Conservation (phyloP, 768 basidiomycete species). For the Lyophyllum shimeji region DNA sequence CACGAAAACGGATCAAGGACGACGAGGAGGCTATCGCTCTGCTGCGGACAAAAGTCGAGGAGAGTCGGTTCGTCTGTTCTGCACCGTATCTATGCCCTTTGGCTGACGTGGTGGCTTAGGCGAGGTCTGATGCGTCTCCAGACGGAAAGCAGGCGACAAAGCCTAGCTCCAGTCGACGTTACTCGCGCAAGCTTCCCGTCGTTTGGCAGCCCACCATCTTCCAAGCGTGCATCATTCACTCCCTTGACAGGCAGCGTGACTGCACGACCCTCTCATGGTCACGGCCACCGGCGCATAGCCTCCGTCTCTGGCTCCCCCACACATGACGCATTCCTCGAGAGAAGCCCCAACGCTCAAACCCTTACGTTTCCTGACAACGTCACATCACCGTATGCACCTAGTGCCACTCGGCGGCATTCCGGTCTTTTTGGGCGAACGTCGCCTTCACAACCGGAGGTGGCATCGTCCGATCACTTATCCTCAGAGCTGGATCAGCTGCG, state of each 20-base stretch:
- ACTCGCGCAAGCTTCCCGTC: conserved; percentile 43
- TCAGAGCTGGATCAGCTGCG: conserved; percentile 58
- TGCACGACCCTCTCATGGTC: conserved; percentile 44
- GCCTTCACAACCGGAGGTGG: conserved; percentile 37
- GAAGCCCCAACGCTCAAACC: conserved; percentile 33
- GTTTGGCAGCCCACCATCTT: conserved; percentile 46
- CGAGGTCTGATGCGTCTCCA: conserved; percentile 87
- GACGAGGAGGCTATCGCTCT: conserved; percentile 77
- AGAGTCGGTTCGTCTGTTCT: conserved; percentile 62
- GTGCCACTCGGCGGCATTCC: conserved; percentile 42
- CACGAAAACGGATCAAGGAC: conserved; percentile 56
- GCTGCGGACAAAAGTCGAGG: conserved; percentile 82
- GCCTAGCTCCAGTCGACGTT: conserved; percentile 54
- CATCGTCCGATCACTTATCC: conserved; percentile 24
- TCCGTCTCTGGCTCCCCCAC: conserved; percentile 67
- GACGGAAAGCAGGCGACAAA: conserved; percentile 69
- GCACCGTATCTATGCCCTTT: conserved; percentile 4
- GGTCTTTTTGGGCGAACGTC: conserved; percentile 54
- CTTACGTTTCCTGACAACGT: conserved; percentile 33
- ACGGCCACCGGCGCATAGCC: conserved; percentile 71
- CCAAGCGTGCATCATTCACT: conserved; percentile 74
- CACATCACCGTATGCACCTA: conserved; percentile 20
- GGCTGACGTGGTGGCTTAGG: conserved; percentile 33
- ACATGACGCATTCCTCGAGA: conserved; percentile 29
- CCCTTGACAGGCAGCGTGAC: conserved; percentile 61